These are phyloP conservation scores for Helicocarpus griseus DNA, from an alignment of 2,329 filamentous ascomycete genomes.

Conservation along the genomic window DNA sequence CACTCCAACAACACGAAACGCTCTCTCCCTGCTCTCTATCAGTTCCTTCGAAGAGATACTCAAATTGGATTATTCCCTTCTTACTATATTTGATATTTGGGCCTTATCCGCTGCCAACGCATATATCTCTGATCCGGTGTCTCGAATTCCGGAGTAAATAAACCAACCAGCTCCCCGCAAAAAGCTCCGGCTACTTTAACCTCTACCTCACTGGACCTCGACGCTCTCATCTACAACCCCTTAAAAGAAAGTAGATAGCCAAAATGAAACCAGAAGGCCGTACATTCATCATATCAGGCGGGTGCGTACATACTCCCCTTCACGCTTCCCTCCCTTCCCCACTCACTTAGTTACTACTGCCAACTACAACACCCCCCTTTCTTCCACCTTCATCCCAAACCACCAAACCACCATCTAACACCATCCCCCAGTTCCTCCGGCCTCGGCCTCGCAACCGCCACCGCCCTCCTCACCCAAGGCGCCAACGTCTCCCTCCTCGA, in stretches of 20 bases:
- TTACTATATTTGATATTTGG: neutral
- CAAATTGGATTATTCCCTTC: too few relatives aligned
- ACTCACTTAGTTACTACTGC: too few relatives aligned
- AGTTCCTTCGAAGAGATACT: too few relatives aligned
- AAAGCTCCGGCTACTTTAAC: neutral
- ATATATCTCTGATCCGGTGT: neutral
- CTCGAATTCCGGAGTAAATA: neutral
- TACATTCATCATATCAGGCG: constrained; percentile 11
- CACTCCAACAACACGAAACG: too few relatives aligned
- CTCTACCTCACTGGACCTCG: neutral
- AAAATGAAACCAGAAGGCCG: constrained; percentile 17
- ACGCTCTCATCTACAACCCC: neutral
- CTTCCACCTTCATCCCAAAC: neutral
- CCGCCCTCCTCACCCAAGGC: constrained; percentile 13
- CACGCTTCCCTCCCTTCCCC: neutral
- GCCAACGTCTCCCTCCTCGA: constrained; percentile 19
- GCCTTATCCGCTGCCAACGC: too few relatives aligned
- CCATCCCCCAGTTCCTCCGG: constrained; percentile 10
- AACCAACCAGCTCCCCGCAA: neutral
- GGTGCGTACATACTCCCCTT: neutral
- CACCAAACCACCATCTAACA: neutral
- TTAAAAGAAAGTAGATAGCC: neutral
- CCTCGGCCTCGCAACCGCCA: constrained; percentile 16
- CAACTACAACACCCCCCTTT: neutral
- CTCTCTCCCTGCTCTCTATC: too few relatives aligned